Conservation (phyloP, 2,329 filamentous ascomycete genomes). For the Gaeumannomyces tritici region DNA sequence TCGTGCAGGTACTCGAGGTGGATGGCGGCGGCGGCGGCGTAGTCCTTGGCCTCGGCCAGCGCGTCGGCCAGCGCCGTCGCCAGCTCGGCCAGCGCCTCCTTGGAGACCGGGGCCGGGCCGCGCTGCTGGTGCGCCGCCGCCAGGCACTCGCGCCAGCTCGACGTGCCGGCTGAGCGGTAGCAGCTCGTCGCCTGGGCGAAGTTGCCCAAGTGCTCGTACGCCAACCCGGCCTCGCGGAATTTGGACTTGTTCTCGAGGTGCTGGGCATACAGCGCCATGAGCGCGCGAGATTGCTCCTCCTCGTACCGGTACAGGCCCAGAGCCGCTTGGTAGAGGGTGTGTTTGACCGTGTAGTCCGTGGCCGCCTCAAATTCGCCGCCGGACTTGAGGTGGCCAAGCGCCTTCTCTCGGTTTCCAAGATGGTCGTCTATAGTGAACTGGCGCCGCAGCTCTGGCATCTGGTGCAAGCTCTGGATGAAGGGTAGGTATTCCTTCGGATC, state of each 20-base stretch:
- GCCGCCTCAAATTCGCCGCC: constrained; percentile 70
- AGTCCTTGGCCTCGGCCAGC: constrained; percentile 77
- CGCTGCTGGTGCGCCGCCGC: constrained; percentile 61
- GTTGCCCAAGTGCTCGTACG: constrained; percentile 77
- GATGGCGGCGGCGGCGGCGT: constrained; percentile 67
- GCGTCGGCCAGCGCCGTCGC: constrained; percentile 69
- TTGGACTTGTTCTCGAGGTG: constrained; percentile 66
- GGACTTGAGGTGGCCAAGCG: constrained; percentile 64
- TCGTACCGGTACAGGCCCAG: constrained; percentile 82
- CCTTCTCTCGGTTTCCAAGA: constrained; percentile 66
- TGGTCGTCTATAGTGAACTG: constrained; percentile 85
- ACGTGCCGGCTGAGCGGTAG: constrained; percentile 69
- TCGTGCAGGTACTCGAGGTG: constrained; percentile 73
- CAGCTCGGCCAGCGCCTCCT: constrained; percentile 52
- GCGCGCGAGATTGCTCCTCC: constrained; percentile 48
- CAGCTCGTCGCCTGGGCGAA: constrained; percentile 67
- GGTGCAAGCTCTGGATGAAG: constrained; percentile 81
- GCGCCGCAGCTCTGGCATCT: constrained; percentile 59
- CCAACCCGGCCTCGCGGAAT: constrained; percentile 79
- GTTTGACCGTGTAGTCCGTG: constrained; percentile 66
- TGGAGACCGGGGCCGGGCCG: background rate
- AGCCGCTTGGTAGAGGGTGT: constrained; percentile 69
- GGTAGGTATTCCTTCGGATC: constrained; percentile 93
- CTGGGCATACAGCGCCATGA: constrained; percentile 72
- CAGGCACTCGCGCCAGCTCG: constrained; percentile 84